phyloP scores from a whole-genome alignment of 768 basidiomycete genomes.

The Russula sp. region DNA sequence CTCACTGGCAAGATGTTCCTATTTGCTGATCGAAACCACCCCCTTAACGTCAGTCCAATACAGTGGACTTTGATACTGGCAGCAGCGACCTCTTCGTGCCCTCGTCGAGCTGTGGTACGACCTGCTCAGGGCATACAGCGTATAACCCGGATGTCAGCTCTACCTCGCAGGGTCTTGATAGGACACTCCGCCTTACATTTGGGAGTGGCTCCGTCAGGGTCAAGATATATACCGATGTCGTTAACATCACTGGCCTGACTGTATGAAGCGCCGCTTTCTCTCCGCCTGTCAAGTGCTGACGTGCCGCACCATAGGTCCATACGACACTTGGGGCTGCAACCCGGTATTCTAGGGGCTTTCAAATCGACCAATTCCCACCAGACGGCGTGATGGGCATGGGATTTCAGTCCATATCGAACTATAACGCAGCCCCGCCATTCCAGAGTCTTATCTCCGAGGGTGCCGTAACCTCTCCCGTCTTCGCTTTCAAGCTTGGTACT shows the following conservation, averaged over 20 bases:
- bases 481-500: conserved; percentile 43
- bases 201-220: conserved; percentile 39
- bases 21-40: neutral
- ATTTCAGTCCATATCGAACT: conserved; percentile 27
- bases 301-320: conserved; percentile 27
- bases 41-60: neutral
- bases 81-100: conserved; percentile 35
- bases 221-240: conserved; percentile 38
- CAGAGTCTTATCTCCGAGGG: conserved; percentile 40
- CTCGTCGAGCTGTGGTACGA: conserved; percentile 25
- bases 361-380: conserved; percentile 26
- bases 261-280: neutral
- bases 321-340: conserved; percentile 39
- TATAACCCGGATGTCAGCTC: conserved; percentile 5
- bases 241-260: conserved; percentile 34
- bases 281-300: neutral
- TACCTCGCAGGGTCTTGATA: conserved; percentile 25
- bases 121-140: conserved; percentile 26
- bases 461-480: conserved; percentile 33
- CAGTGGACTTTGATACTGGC: conserved; percentile 38
- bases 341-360: conserved; percentile 33
- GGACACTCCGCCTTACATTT: conserved; percentile 33
- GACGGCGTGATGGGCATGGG: conserved; percentile 43
- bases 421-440: conserved; percentile 27
- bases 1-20: conserved; percentile 8